Evolutionary conservation across 108 stramenopile genomes (phyloP).

Genomic region (Cylindrotheca closterium): DNA sequence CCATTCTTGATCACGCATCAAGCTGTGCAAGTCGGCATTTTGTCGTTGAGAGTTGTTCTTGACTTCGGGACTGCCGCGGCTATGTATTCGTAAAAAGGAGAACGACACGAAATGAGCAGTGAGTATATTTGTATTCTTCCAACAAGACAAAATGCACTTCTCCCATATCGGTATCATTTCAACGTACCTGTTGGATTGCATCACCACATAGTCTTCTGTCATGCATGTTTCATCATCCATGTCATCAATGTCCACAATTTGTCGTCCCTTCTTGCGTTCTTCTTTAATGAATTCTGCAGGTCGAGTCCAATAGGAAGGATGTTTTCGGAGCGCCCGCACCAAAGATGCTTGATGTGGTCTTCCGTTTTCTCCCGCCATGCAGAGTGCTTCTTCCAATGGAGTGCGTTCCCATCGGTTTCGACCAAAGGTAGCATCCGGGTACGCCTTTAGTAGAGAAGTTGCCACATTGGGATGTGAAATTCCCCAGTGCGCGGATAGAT

Average conservation of each 20-base stretch:
- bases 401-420: conserved; percentile 88
- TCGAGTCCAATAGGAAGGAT: conserved; percentile 82
- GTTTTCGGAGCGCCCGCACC: conserved; percentile 77
- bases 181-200: conserved; percentile 2
- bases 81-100: no score
- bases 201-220: conserved; percentile 10
- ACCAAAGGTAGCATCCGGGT: conserved; percentile 87
- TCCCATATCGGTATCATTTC: no score
- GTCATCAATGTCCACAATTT: conserved; percentile 51
- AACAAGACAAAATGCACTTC: no score
- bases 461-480: conserved; percentile 78
- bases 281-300: conserved; percentile 49
- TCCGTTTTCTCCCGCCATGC: conserved; percentile 90
- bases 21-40: conserved; percentile 41
- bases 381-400: conserved; percentile 85
- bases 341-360: conserved; percentile 78
- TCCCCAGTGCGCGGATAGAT: conserved; percentile 85
- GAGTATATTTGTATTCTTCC: no score
- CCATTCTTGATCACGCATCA: conserved; percentile 72
- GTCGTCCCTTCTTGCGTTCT: conserved; percentile 8
- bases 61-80: background rate
- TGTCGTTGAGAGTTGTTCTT: background rate
- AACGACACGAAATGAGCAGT: no score
- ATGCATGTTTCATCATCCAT: conserved; percentile 22
- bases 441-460: conserved; percentile 60